Conservation (phyloP, 257 asterid genomes). For the Solanum chiquidenum region DNA sequence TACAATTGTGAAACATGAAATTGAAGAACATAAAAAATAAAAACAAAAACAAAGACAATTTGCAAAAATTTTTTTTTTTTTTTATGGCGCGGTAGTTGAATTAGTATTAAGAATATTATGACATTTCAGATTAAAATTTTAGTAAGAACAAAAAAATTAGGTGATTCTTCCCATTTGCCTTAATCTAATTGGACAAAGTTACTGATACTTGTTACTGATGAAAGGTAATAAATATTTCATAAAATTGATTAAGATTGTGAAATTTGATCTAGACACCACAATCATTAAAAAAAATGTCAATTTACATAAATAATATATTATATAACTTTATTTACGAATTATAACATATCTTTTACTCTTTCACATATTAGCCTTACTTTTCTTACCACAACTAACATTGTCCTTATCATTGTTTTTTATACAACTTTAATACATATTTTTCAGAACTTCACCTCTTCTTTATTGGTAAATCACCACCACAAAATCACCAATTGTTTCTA, state of each 20-base stretch:
- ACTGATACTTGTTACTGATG: not conserved
- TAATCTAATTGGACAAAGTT: not conserved
- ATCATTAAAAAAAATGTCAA: not conserved
- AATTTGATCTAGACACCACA: not conserved
- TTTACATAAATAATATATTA: not conserved
- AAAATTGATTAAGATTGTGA: not conserved
- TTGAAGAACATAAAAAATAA: not conserved
- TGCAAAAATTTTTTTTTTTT: too few species aligned
- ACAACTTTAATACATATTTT: too few species aligned
- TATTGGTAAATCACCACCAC: not conserved
- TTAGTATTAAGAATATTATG: not conserved
- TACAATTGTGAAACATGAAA: not conserved
- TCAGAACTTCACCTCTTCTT: not conserved
- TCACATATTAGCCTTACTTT: too few species aligned
- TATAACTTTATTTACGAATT: too few species aligned
- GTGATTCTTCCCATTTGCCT: too few species aligned
- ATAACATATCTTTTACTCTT: not conserved
- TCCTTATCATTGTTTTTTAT: not conserved
- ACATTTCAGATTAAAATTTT: too few species aligned
- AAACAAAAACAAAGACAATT: fast-evolving
- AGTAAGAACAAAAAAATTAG: too few species aligned
- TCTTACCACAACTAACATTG: not conserved
- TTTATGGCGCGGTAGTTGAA: not conserved
- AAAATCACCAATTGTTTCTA: too few species aligned
- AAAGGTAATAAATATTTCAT: too few species aligned